A percentile compares a stretch with the other conserved stretches of the same genome.
phyloP scores from a whole-genome alignment of 257 asterid species.

The Nicotiana knightiana region DNA sequence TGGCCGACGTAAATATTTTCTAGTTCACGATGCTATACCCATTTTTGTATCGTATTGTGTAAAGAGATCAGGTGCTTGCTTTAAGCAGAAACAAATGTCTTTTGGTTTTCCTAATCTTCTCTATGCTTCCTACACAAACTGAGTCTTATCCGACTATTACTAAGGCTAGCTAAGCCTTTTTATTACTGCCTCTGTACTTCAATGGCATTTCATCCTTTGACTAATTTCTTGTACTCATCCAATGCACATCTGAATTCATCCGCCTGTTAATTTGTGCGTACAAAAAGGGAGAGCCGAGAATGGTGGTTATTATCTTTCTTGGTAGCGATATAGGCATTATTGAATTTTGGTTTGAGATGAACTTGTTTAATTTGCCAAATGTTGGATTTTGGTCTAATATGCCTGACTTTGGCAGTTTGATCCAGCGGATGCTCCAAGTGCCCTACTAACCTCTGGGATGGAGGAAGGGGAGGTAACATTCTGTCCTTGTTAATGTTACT shows the following conservation, averaged over 20 bases:
- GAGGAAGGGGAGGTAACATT: constrained; percentile 44
- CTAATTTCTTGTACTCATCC: neutral
- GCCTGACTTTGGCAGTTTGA: constrained; percentile 45
- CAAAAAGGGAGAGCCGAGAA: neutral
- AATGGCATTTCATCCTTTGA: neutral
- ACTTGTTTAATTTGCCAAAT: neutral
- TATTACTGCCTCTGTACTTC: neutral
- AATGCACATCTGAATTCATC: neutral
- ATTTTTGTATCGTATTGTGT: neutral
- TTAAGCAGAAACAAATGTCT: neutral
- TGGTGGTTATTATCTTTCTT: neutral
- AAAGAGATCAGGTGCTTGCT: neutral
- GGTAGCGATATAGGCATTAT: neutral
- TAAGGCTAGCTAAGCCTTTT: neutral
- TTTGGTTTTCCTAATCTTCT: neutral
- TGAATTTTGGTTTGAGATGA: constrained; percentile 3
- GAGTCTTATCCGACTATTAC: neutral
- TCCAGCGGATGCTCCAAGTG: constrained; percentile 43
- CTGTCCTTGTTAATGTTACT: neutral
- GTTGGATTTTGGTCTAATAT: constrained; percentile 11
- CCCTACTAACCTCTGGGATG: constrained; percentile 42
- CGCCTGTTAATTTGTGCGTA: neutral
- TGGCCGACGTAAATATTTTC: neutral
- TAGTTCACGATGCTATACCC: neutral
- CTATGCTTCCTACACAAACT: neutral